Base-by-base conservation (phyloP, 208 protist genomes). In the Wallacemonas collosoma region DNA sequence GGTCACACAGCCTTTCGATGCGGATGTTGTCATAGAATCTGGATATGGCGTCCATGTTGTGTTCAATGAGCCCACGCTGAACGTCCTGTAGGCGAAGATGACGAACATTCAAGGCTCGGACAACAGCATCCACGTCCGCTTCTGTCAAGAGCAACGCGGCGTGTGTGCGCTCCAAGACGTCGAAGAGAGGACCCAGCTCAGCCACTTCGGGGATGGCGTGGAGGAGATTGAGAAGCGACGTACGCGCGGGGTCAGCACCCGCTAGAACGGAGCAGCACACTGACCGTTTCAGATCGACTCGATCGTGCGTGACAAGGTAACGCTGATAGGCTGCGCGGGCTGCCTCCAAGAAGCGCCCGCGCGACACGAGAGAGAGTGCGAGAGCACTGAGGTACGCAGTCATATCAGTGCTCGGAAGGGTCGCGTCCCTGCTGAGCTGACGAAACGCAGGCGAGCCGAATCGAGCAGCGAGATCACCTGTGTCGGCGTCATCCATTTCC, bases 11-110 rank as follows among this genome's bases (percentile, higher is more conserved):
- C 70, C 96, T 82, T 15, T 65, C 72, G 71, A 99, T 94, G 39
- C 86, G 82, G 71, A 98, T 98, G 72, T 98, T 98, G 43, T 88
- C 84, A 85, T 98, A 99, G n/a, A 98, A 54, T 44, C 84, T 81
- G 26, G 85, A 93, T 9, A 93, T 77, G 15, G 94, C 76, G 3
- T 93, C 80, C 11, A 98, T 75, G 76, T 98, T 98, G 83, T 99
- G 97, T 78, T 99, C 94, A 41, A 97, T 85, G 35, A 93, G 77
- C 2, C 87, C 86, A 1, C 40, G 15, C 15, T 73, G 41, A 0
- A 90, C 61, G 2, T 65, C 41, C 5, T 45, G 12, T 9, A 47
- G 4, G 60, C 39, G 36, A 8, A 65, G 60, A 6, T 8, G 4
- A 3, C 40, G 41, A 38, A 65, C 60, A 17, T 45, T 17, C 6